Evolutionary conservation across 805 yeast genomes (phyloP).

Genomic region (Hanseniaspora occidentalis): DNA sequence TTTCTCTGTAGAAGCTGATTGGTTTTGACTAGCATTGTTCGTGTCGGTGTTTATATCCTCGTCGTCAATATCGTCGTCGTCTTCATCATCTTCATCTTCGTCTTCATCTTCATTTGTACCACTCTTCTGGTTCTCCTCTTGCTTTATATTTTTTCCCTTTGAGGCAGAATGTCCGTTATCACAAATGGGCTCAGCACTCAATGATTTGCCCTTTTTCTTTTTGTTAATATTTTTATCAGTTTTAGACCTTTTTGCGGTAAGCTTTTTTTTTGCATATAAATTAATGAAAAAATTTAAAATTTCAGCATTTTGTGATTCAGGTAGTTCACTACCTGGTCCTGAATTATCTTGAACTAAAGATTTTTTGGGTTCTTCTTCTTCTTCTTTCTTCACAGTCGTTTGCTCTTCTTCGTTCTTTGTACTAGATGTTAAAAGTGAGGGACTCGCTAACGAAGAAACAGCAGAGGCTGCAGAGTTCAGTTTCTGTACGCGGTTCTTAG

Average conservation of each 20-base stretch:
- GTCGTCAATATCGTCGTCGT: not conserved
- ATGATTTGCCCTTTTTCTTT: too few species aligned
- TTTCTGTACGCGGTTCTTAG: not conserved
- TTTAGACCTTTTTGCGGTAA: not conserved
- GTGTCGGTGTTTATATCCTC: not conserved
- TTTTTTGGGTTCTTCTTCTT: not conserved
- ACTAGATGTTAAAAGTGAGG: too few species aligned
- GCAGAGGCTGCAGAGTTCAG: not conserved
- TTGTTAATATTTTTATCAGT: too few species aligned
- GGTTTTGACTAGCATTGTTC: not conserved
- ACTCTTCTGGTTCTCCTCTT: not conserved
- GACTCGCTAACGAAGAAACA: too few species aligned
- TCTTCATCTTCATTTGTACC: slow-evolving; percentile 1
- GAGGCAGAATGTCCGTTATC: not conserved
- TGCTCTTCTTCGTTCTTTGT: not conserved
- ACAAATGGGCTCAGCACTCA: not conserved
- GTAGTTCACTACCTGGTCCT: not conserved
- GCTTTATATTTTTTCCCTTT: not conserved
- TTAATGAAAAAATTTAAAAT: not conserved
- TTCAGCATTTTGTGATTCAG: not conserved
- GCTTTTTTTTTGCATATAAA: not conserved
- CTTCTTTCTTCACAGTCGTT: not conserved
- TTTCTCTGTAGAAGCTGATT: not conserved
- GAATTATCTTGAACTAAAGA: too few species aligned
- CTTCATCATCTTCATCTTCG: slow-evolving; percentile 2